These are phyloP conservation scores for carrot (Daucus carota) DNA, from an alignment of 129 eudicot species.

Conservation along the genomic window DNA sequence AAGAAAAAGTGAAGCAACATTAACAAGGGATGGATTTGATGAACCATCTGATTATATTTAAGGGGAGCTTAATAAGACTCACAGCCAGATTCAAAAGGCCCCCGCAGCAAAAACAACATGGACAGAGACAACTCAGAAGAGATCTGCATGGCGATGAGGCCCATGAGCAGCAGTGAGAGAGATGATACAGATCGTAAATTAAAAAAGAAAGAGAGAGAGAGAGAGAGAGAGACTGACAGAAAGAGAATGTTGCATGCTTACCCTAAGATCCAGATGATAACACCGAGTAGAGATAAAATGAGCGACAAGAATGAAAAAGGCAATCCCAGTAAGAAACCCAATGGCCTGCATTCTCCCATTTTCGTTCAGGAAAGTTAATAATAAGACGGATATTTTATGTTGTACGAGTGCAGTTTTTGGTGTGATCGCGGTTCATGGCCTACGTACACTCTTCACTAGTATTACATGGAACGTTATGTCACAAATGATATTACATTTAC, in stretches of 20 bases:
- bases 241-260: background rate
- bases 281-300: conserved; percentile 40
- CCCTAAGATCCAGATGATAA: conserved; percentile 57
- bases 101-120: conserved; percentile 58
- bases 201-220: no score
- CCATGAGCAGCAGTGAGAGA: background rate
- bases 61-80: conserved; percentile 44
- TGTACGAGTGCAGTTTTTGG: background rate
- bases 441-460: no score
- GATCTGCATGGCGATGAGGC: conserved; percentile 27
- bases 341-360: conserved; percentile 33
- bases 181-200: no score
- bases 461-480: no score
- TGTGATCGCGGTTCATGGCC: background rate
- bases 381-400: no score
- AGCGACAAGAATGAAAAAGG: conserved; percentile 52
- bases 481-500: no score
- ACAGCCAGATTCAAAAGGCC: conserved; percentile 44
- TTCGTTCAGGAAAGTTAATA: background rate
- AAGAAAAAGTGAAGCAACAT: background rate
- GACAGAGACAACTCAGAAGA: conserved; percentile 49
- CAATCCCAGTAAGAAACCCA: conserved; percentile 53
- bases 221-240: no score
- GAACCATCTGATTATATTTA: conserved; percentile 50
- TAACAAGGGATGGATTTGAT: conserved; percentile 50